These are phyloP conservation scores for Magnaporthiopsis rhizophila DNA, from an alignment of 2,329 filamentous ascomycete genomes.

Conservation along the genomic window DNA sequence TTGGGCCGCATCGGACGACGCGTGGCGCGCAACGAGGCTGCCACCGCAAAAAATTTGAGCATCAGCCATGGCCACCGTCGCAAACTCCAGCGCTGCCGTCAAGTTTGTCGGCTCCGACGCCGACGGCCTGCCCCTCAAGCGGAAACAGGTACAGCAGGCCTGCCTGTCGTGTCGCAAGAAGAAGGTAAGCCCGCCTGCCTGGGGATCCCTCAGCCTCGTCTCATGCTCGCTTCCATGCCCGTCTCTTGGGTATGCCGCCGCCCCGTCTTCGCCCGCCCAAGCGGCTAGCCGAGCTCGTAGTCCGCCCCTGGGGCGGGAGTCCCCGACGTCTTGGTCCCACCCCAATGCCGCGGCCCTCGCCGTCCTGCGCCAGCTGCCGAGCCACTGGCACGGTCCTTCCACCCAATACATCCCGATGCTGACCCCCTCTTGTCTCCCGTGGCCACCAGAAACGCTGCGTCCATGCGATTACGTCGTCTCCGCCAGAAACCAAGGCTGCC, in stretches of 20 bases:
- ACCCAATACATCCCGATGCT: neutral
- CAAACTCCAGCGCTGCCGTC: conserved; percentile 23
- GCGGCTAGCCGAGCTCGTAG: neutral
- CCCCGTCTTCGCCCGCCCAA: neutral
- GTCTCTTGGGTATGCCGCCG: neutral
- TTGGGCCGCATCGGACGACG: neutral
- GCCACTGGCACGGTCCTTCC: too few species aligned
- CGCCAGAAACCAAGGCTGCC: conserved; percentile 14
- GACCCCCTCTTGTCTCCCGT: neutral
- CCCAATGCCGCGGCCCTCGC: neutral
- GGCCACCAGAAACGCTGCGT: conserved; percentile 31
- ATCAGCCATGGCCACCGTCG: neutral
- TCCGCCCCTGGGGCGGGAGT: neutral
- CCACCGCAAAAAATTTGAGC: conserved; percentile 1
- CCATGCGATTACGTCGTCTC: conserved; percentile 21
- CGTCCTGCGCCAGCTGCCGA: neutral
- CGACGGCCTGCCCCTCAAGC: conserved; percentile 46
- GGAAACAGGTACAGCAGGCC: conserved; percentile 51
- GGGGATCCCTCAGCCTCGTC: neutral
- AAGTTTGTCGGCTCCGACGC: conserved; percentile 50
- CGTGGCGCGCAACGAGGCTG: neutral
- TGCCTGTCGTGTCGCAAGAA: conserved; percentile 46
- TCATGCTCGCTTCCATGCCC: neutral
- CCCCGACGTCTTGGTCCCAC: neutral
- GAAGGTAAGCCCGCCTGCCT: conserved; percentile 32